Evolutionary conservation across 129 eudicot species (phyloP).

Genomic region (Centrapalus pauciflorus): DNA sequence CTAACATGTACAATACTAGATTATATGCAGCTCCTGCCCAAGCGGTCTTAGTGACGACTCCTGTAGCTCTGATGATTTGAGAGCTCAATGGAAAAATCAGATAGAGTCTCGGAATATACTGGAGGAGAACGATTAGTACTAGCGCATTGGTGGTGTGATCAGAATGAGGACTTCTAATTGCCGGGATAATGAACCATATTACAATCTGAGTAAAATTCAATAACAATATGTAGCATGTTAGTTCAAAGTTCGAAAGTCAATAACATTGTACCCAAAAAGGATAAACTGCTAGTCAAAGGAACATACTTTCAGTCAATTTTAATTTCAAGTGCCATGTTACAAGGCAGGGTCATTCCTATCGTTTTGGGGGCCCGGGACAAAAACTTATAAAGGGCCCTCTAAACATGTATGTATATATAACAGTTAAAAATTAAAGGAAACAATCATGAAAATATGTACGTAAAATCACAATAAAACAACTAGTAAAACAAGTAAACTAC

Average conservation of each 20-base stretch:
- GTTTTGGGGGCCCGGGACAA: too few species aligned
- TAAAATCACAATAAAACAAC: too few species aligned
- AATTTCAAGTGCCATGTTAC: too few species aligned
- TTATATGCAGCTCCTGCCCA: constrained; percentile 99
- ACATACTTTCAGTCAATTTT: background rate
- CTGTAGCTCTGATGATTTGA: constrained; percentile 76
- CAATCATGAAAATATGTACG: too few species aligned
- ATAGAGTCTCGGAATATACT: constrained; percentile 76
- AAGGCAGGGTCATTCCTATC: too few species aligned
- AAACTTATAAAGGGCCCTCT: too few species aligned
- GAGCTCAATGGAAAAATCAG: constrained; percentile 76
- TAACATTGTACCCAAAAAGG: background rate
- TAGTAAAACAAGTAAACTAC: too few species aligned
- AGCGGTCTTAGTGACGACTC: constrained; percentile 85
- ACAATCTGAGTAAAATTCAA: constrained; percentile 54
- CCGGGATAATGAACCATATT: constrained; percentile 85
- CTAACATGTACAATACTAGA: constrained; percentile 80
- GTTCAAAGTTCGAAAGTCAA: background rate
- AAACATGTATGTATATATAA: too few species aligned
- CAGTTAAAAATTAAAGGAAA: too few species aligned
- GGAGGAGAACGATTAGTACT: constrained; percentile 64
- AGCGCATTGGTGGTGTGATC: constrained; percentile 78
- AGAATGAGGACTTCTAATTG: constrained; percentile 58
- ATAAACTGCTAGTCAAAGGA: background rate
- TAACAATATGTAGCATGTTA: background rate